Evolutionary conservation across 2,329 filamentous ascomycete genomes (phyloP).

Genomic region (Ascochyta rabiei): DNA sequence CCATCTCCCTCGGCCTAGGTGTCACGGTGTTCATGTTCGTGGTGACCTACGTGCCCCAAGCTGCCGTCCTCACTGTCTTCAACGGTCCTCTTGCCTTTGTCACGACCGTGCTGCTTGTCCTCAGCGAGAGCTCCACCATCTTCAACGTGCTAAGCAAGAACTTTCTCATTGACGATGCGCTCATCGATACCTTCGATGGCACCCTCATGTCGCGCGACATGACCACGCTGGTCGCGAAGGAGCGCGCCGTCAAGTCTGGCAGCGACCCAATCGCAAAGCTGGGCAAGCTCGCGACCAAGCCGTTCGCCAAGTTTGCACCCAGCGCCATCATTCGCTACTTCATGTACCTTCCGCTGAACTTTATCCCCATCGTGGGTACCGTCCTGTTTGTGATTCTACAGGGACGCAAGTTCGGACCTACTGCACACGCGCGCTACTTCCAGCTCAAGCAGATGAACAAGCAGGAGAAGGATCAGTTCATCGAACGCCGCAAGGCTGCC

Average conservation of each 20-base stretch:
- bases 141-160: constrained; percentile 65
- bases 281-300: constrained; percentile 62
- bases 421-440: constrained; percentile 74
- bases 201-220: constrained; percentile 62
- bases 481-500: constrained; percentile 72
- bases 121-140: constrained; percentile 57
- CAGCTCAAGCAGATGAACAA: constrained; percentile 84
- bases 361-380: constrained; percentile 88
- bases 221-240: constrained; percentile 70
- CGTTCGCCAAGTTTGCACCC: constrained; percentile 60
- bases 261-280: constrained; percentile 61
- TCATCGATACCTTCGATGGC: constrained; percentile 89
- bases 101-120: constrained; percentile 71
- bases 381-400: constrained; percentile 79
- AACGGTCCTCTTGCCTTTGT: constrained; percentile 82
- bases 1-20: constrained; percentile 71
- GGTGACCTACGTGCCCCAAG: constrained; percentile 84
- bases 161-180: constrained; percentile 79
- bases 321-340: constrained; percentile 75
- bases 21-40: constrained; percentile 84
- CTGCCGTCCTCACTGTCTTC: constrained; percentile 80
- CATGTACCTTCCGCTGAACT: constrained; percentile 89
- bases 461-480: constrained; percentile 68
- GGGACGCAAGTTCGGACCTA: constrained; percentile 59
- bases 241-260: constrained; percentile 70